A percentile compares a stretch with the other conserved stretches of the same genome.
phyloP scores from a whole-genome alignment of 2,329 filamentous ascomycete genomes.

The Hypoxylon sp. region DNA sequence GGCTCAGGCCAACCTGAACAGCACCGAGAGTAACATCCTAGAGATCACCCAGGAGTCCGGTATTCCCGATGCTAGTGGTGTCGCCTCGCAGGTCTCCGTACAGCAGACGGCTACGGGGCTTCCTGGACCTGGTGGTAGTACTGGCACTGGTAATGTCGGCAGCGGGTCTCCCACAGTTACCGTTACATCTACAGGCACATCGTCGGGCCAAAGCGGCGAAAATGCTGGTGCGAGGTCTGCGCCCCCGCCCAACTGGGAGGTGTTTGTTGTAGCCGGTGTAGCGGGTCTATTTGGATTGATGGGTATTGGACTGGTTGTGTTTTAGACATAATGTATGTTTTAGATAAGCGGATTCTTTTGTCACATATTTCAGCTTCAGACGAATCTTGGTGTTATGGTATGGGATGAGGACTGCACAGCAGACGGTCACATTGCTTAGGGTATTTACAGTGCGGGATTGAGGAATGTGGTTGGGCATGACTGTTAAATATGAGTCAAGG shows the following conservation, averaged over 20 bases:
- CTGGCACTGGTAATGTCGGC: slow-evolving; percentile 21
- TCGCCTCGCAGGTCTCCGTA: slow-evolving; percentile 55
- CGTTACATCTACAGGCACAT: slow-evolving; percentile 35
- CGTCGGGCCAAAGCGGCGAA: slow-evolving; percentile 26
- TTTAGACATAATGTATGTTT: slow-evolving; percentile 38
- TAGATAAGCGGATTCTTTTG: slow-evolving; percentile 31
- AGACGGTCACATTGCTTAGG: not conserved
- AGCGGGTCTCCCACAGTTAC: slow-evolving; percentile 28
- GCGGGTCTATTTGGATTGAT: slow-evolving; percentile 49
- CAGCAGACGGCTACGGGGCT: slow-evolving; percentile 46
- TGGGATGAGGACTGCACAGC: not conserved
- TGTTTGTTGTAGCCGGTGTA: slow-evolving; percentile 39
- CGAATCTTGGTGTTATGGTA: not conserved
- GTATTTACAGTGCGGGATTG: not conserved
- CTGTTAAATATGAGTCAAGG: slow-evolving; percentile 9
- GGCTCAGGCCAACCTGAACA: slow-evolving; percentile 67
- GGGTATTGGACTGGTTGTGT: slow-evolving; percentile 48
- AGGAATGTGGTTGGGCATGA: not conserved
- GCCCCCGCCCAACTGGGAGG: slow-evolving; percentile 47
- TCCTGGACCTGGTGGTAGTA: slow-evolving; percentile 30
- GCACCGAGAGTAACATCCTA: slow-evolving; percentile 61
- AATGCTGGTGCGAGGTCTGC: slow-evolving; percentile 43
- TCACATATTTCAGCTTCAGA: not conserved
- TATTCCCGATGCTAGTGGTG: slow-evolving; percentile 63
- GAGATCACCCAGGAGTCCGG: slow-evolving; percentile 60